These are phyloP conservation scores for Aspergillus piperis DNA, from an alignment of 2,329 filamentous ascomycete species.

Conservation along the genomic window DNA sequence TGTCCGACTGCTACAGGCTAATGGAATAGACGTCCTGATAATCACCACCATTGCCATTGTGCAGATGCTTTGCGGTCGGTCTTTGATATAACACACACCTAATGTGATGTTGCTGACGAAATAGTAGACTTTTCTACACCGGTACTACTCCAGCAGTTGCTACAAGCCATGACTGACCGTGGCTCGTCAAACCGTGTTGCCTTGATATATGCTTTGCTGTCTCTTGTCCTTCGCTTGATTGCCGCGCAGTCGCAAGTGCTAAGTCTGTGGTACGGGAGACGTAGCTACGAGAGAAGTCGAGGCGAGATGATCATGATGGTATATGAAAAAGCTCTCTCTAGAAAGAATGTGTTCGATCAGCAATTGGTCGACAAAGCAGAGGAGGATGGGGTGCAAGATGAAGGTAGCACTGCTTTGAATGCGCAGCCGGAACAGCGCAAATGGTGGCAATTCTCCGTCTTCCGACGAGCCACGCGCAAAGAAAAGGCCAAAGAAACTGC, in stretches of 20 bases:
- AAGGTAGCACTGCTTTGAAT: conserved; percentile 19
- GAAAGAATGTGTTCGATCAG: conserved; percentile 58
- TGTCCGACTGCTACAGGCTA: conserved; percentile 68
- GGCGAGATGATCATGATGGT: conserved; percentile 86
- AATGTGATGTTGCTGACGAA: conserved; percentile 19
- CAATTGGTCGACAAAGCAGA: conserved; percentile 34
- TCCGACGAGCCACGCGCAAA: conserved; percentile 28
- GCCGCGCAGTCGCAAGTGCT: conserved; percentile 68
- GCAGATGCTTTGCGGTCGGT: conserved; percentile 58
- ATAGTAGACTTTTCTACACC: conserved; percentile 60
- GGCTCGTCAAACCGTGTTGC: conserved; percentile 56
- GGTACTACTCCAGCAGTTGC: conserved; percentile 69
- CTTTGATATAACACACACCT: neutral
- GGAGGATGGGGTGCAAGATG: conserved; percentile 13
- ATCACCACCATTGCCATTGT: conserved; percentile 65
- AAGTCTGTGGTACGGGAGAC: conserved; percentile 77
- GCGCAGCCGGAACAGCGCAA: conserved; percentile 28
- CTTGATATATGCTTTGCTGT: conserved; percentile 65
- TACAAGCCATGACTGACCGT: conserved; percentile 64
- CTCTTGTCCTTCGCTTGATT: conserved; percentile 61
- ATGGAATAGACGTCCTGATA: conserved; percentile 75
- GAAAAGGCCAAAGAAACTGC: conserved; percentile 58
- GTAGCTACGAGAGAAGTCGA: conserved; percentile 78
- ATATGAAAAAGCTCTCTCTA: conserved; percentile 72
- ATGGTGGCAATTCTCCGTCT: conserved; percentile 27